Base-by-base conservation (phyloP, 1,139 yeast genomes). In the Sugiyamaella grinbergsii region DNA sequence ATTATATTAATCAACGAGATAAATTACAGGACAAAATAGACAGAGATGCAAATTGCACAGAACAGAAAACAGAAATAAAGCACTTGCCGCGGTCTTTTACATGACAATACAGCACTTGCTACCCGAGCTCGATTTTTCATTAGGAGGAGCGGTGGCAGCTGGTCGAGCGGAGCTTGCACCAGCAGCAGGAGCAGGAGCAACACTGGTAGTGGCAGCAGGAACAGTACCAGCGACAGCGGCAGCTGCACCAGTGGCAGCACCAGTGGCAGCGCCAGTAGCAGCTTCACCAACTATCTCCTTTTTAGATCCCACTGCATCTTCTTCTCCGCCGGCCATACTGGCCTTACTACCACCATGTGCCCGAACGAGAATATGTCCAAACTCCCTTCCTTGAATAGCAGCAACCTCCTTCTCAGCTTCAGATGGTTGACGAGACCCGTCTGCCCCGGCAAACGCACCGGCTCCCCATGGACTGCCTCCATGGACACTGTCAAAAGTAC, bases 381-480 rank as follows among this genome's bases (percentile, higher is more conserved):
- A 83, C 53, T 73, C 67, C 61, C 74, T 72, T 67, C 90, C 91
- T 72, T 84, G 91, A 56, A 71, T 72, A 48, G 62, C 60, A 46
- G 87, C 89, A 55, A 83, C 64, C 62, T 79, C 76, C 66, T 76
- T 70, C 71, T 85, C 91, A 52, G 81, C 72, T 39, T 72, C 78
- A 50, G 78, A 64, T 36, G 87, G 83, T 58, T 71, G 70, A 71
- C 90, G 80, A 19, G 85, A 77, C 56, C 90, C 90, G 63, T 81
- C 88, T 39, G 76, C 73, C 56, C 80, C 85, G 36, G 89, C 85
- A 59, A 76, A 71, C 40, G 83, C 72, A 60, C 86, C 86, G 42
- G 87, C 82, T 74, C 64, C 91, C 85, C 87, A 84, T 47, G 91
- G 79, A 40, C 87, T 80, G 54, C 81, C 82, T 62, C 90, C 91